phyloP scores from a whole-genome alignment of 257 asterid genomes.

The Schizonepeta tenuifolia region DNA sequence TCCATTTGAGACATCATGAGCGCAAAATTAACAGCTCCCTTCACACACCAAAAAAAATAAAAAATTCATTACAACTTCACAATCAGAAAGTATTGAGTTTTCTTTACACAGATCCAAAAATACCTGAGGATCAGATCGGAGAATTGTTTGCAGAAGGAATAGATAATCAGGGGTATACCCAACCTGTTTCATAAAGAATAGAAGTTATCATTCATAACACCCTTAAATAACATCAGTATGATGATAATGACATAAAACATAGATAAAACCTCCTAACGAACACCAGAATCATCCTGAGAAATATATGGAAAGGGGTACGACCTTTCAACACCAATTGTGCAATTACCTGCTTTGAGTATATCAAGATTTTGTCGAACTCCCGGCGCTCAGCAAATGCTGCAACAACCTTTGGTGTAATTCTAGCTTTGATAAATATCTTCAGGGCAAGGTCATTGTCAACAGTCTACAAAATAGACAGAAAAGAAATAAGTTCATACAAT shows the following conservation, averaged over 20 bases:
- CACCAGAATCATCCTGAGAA: conserved; percentile 15
- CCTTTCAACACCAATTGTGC: background rate
- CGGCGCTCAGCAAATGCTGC: conserved; percentile 99
- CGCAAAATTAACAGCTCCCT: conserved; percentile 99
- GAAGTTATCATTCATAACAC: conserved; percentile 19
- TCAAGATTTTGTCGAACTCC: conserved; percentile 96
- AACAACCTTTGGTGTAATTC: conserved; percentile 98
- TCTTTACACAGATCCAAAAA: conserved; percentile 25
- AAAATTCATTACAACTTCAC: conserved; percentile 2
- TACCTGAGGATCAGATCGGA: conserved; percentile 99
- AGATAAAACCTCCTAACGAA: conserved; percentile 20
- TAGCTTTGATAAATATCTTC: conserved; percentile 95
- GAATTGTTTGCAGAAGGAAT: conserved; percentile 97
- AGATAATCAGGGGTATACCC: conserved; percentile 97
- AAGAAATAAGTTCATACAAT: background rate
- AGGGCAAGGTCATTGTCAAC: conserved; percentile 99
- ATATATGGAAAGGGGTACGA: conserved; percentile 8
- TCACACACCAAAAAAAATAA: conserved; percentile 34
- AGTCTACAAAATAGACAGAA: conserved; percentile 63
- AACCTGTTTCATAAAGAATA: conserved; percentile 65
- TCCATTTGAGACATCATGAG: conserved; percentile 99
- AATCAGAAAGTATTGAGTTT: conserved; percentile 17
- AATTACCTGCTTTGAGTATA: conserved; percentile 95
- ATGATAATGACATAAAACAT: conserved; percentile 12
- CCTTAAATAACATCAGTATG: conserved; percentile 21